Evolutionary conservation across 176 grass and related monocot genomes (phyloP), one percentile per base, ranked within the genome.

Genomic region (Urochloa ruziziensis): DNA sequence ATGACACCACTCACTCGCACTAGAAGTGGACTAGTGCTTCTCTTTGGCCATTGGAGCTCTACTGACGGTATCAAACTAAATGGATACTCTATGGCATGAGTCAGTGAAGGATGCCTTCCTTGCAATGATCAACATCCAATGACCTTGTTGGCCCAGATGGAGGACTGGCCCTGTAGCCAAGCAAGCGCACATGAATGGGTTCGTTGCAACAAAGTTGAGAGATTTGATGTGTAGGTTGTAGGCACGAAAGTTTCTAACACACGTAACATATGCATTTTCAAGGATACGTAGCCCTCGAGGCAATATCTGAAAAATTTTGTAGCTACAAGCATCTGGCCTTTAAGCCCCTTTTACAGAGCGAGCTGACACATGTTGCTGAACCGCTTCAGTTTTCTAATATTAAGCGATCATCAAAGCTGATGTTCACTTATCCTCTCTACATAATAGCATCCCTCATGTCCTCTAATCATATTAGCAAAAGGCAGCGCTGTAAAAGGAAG

Each of bases 171-270:
- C 35, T 60, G 42, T 36, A 67, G 62, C 16, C 49, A 33, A 81
- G 71, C 43, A 56, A 71, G 17, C 62, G 52, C 73, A 80, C 68
- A 89, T 68, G 32, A 30, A 62, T 60, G 15, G 24, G 77, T 80
- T 77, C 11, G 43, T 62, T 54, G 34, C 7, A 27, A 42, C 29
- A 37, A 16, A 33, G 33, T 53, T 5, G 30, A 43, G 25, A 68
- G 49, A 61, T 67, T 80, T 80, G 66, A 68, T 71, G 17, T 37
- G 30, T 85, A 57, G 74, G 62, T 25, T 36, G 24, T 62, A 89
- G 62, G 51, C n/a, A 46, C 52, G 70, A 56, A 62, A 46, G 17
- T 28, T 57, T 54, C 8, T 34, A 44, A 42, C 11, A 48, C 16
- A 54, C n/a, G n/a, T 25, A 23, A 46, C 46, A 81, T 82, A 67